These are phyloP conservation scores for Scutellaria baicalensis DNA, from an alignment of 257 asterid genomes.

Conservation along the genomic window DNA sequence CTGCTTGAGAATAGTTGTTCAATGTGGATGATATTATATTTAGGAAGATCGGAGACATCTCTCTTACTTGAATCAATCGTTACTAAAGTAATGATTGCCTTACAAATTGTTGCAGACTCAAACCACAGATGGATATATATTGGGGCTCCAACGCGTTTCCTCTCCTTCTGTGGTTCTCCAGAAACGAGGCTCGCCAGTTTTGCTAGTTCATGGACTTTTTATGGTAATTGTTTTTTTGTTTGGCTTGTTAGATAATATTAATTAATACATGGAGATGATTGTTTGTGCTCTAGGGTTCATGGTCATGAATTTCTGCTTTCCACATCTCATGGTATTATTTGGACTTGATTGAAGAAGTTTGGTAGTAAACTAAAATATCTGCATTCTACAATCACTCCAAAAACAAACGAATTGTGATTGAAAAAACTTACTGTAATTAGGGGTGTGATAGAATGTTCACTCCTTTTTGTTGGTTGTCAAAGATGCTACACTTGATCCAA, in stretches of 20 bases:
- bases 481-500: background rate
- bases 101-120: constrained; percentile 32
- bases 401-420: no score
- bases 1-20: background rate
- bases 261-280: background rate
- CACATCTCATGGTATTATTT: background rate
- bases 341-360: background rate
- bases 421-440: background rate
- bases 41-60: background rate
- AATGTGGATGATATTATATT: background rate
- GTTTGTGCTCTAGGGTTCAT: background rate
- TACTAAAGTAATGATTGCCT: background rate
- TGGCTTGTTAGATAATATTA: background rate
- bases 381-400: background rate
- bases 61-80: background rate
- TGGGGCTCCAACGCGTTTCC: constrained; percentile 91
- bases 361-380: background rate
- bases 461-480: background rate
- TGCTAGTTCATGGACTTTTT: constrained; percentile 87
- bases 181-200: constrained; percentile 52
- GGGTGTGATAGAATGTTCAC: background rate
- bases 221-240: constrained; percentile 43
- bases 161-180: constrained; percentile 37
- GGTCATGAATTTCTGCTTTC: background rate
- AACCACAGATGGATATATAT: constrained; percentile 77